Conservation (phyloP, 2,329 filamentous ascomycete species). For the Fusarium euwallaceae region DNA sequence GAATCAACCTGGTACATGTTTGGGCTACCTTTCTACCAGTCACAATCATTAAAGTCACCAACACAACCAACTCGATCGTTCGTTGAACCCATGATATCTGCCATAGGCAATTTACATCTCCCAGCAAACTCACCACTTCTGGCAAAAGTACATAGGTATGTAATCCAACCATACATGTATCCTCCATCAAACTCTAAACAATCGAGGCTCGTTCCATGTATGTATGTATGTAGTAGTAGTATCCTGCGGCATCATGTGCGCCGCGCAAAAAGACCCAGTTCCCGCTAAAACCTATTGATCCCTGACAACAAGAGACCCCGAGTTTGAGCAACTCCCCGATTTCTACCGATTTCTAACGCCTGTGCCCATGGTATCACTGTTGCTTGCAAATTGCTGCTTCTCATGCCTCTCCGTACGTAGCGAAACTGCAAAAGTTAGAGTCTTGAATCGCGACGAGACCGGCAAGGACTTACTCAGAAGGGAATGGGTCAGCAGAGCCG, state of each 20-base stretch:
- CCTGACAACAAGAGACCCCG: neutral
- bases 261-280: slow-evolving; percentile 2
- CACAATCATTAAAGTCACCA: neutral
- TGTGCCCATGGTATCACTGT: slow-evolving; percentile 38
- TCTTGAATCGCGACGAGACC: neutral
- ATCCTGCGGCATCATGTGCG: neutral
- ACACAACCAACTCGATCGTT: neutral
- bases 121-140: neutral
- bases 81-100: neutral
- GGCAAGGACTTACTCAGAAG: slow-evolving; percentile 55
- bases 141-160: neutral
- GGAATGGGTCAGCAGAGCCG: slow-evolving; percentile 55
- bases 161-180: neutral
- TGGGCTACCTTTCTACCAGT: neutral
- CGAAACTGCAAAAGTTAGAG: slow-evolving; percentile 50
- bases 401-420: slow-evolving; percentile 57
- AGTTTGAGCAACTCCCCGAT: slow-evolving; percentile 27
- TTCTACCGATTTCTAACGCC: slow-evolving; percentile 37
- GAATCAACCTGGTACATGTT: neutral
- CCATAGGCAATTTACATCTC: neutral
- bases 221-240: slow-evolving; percentile 10
- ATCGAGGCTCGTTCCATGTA: neutral
- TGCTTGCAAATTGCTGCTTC: slow-evolving; percentile 16
- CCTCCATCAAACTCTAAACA: neutral
- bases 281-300: slow-evolving; percentile 16